Evolutionary conservation across 148 eudicot genomes (phyloP), one percentile per base, ranked within the genome.

Genomic region (Pharnaceum exiguum): DNA sequence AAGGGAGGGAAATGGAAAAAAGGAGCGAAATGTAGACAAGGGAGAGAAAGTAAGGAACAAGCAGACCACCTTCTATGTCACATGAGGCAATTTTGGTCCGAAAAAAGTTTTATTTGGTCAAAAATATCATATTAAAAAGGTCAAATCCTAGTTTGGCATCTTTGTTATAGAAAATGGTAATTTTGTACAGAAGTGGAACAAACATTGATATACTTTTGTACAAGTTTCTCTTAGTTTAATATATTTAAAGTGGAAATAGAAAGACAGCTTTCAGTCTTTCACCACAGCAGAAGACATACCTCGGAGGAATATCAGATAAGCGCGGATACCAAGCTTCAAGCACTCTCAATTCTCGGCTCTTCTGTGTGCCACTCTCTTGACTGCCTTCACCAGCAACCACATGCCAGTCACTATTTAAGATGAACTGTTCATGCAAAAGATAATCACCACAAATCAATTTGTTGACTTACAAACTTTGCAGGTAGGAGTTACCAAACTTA

Each of bases 351-450:
- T 77, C 75, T 68, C 85, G 54, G 47, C 15, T 36, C 42, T 50
- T 65, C 55, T 79, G 87, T 66, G 60, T 63, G 38, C 24, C 51
- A 24, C 49, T 64, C 63, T 83, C 87, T 59, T 74, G 36, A 55
- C 95, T 83, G 55, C 72, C 77, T 52, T 81, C 95, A 30, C 95
- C 95, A 55, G 80, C 69, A 49, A 74, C 90, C 39, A 87, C 79
- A 39, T 18, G 70, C 87, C 87, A 81, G n/a, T 62, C 57, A 29
- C 7, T 1, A 52, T 59, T 56, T 55, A 79, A 47, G 46, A 28
- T 42, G 49, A 83, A 72, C 95, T 83, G 76, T 48, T 59, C 23
- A 55, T 57, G 59, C 2, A 62, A 25, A 57, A 16, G 25, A 3
- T 57, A 68, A 46, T 37, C 70, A 26, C 55, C 23, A 46, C 25